Evolutionary conservation across 106 monocot species (phyloP), one percentile per base, ranked within the genome.

Genomic region (Posidonia australis): DNA sequence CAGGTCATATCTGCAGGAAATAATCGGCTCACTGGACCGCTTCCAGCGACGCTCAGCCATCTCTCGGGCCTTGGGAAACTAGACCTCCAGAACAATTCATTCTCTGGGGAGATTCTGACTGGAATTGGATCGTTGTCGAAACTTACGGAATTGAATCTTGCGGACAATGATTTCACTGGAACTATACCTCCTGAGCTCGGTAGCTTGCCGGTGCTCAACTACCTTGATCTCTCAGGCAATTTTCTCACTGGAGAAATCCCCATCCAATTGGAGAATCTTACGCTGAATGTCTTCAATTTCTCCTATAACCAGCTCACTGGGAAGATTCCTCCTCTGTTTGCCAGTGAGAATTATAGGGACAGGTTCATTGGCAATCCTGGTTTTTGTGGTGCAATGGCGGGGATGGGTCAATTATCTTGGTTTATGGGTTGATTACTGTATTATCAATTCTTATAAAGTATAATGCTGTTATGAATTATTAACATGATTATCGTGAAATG

Each of bases 301-400:
- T 83, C 83, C 9, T 62, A 78, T 58, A 87, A 87, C 60, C 67
- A 48, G 5, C 72, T 87, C 13, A 72, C 70, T 9, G 86, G 86
- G 16, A 29, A 43, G 0, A 59, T 87, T 13, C 86, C 86, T 1
- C 83, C 86, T 13, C 43, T 75, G 3, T 80, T 70, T 27, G 51
- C 63, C 24, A 62, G 25, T 31, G 51, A 66, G 0, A 51, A 47
- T 22, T 77, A 72, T 71, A 45, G 29, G 12, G 54, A 63, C 25
- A 81, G 78, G 60, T 87, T 87, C 72, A 12, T 81, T 10, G 73
- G 77, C 17, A 87, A 87, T 20, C 80, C 87, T n/a, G 70, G 70
- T 22, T 60, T 87, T 5, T 84, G 87, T 46, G 26, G 54, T 0
- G 75, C 70, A 58, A 16, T 60, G 5, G 25, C 64, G 0, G 82